Base-by-base conservation (phyloP, 768 basidiomycete genomes). In the Hypsizygus marmoreus region DNA sequence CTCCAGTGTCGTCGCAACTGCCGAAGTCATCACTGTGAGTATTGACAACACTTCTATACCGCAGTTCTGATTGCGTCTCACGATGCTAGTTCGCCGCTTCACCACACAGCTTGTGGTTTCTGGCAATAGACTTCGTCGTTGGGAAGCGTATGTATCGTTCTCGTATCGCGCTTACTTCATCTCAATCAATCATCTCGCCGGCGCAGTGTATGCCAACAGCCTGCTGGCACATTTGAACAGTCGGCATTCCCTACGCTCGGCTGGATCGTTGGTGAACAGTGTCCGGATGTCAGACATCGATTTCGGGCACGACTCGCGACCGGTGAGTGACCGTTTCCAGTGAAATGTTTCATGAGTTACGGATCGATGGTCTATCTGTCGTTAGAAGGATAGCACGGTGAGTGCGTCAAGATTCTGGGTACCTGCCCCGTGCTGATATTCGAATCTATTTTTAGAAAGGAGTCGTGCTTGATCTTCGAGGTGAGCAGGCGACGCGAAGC, bases 151-250 rank as follows among this genome's bases (percentile, higher is more conserved):
- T 48, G 68, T 58, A 4, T 17, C 25, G 34, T 2, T n/a, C 13
- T 5, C 12, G 40, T 16, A 22, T 6, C 4, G 12, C 10, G 4
- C 13, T 31, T 10, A 22, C 29, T 17, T 19, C 3, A 33, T 43
- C 20, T 17, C n/a, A 23, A 14, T 5, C 39, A n/a, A n/a, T 45
- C 1, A 40, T 17, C 10, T 14, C 7, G 16, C n/a, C 19, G 29
- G 10, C 19, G 1, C 14, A 76, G 73, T 75, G n/a, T 76, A 74
- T 33, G 72, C 74, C 11, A 75, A 75, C 53, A 74, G 73, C 44
- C 57, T 75, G 9, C 68, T 76, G 5, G 75, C 73, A 12, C 65
- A 69, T 1, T 60, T 76, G 20, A 76, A 76, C 26, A 69, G 66
- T 26, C 58, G 73, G 13, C 56, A 59, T 10, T 47, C 58, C 6